Evolutionary conservation across 805 yeast genomes (phyloP), one percentile per base, ranked within the genome.

Genomic region (Danielozyma ontarioensis): DNA sequence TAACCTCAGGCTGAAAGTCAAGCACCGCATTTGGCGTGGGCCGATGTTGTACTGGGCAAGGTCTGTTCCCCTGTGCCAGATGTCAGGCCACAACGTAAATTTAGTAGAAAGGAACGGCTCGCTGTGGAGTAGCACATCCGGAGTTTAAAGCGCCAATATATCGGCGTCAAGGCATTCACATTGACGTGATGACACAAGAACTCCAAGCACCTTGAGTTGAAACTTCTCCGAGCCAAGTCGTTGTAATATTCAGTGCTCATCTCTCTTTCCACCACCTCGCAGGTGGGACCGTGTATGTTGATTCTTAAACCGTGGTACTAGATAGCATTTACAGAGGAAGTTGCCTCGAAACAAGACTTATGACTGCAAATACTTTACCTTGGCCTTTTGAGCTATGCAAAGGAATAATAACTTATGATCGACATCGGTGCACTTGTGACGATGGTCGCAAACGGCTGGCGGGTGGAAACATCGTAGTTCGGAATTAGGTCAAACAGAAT

Each of bases 81-180:
- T 37, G 35, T 60, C 63, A 1, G 67, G 68, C 65, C 66, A 62
- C 27, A 62, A 34, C 11, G 62, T 33, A 41, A 55, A 59, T 17
- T 51, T 50, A 1, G 57, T 45, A 11, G 48, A 30, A 17, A 50
- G 30, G 36, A 44, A 62, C 5, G 57, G 51, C 22, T 50, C 51
- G 11, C 51, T 27, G 22, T 44, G 33, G 8, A 62, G 31, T 13
- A 60, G 40, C 3, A 33, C 31, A 33, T 59, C 66, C 2, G 59
- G 51, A 28, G 57, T 57, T 23, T 46, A 46, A 22, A 61, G 41
- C 1, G 65, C 57, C 41, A 59, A 45, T 33, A 51, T 59, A 37
- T 59, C 65, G 2, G 64, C 53, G 37, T 62, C 68, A 19, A 62
- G 38, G 5, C 52, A 41, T 16, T 62, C 52, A 22, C 50, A 53